A percentile compares a stretch with the other conserved stretches of the same genome.
These are phyloP conservation scores for Psilocybe cubensis DNA, from an alignment of 768 basidiomycete genomes.

Conservation along the genomic window DNA sequence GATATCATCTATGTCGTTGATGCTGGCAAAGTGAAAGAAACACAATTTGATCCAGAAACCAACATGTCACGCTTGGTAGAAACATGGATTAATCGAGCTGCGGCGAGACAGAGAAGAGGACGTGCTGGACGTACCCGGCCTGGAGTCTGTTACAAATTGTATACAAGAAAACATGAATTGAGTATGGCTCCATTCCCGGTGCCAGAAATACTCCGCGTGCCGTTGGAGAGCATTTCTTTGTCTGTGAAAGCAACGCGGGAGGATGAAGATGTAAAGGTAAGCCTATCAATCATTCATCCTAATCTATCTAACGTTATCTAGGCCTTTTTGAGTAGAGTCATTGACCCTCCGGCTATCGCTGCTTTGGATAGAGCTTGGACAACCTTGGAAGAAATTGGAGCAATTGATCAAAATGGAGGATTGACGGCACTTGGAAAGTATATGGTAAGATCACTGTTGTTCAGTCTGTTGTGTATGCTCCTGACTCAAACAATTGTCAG, in stretches of 20 bases:
- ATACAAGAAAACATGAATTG: conserved; percentile 71
- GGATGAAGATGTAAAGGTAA: conserved; percentile 77
- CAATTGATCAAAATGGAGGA: conserved; percentile 62
- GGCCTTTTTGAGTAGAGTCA: conserved; percentile 72
- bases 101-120: conserved; percentile 83
- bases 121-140: conserved; percentile 88
- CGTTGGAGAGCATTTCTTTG: conserved; percentile 81
- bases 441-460: conserved; percentile 48
- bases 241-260: conserved; percentile 82
- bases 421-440: conserved; percentile 85
- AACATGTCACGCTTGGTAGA: conserved; percentile 81
- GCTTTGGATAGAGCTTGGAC: conserved; percentile 81
- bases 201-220: conserved; percentile 88
- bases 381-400: conserved; percentile 77
- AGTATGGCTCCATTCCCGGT: conserved; percentile 73
- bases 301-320: conserved; percentile 24
- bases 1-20: conserved; percentile 89
- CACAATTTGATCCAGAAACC: conserved; percentile 67
- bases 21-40: conserved; percentile 85
- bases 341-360: conserved; percentile 78
- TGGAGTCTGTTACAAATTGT: conserved; percentile 88
- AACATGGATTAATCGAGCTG: conserved; percentile 77
- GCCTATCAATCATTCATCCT: conserved; percentile 15
- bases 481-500: conserved; percentile 37
- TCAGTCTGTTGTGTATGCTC: background rate